Evolutionary conservation across 2,329 filamentous ascomycete species (phyloP).

Genomic region (Blastomyces silverae): DNA sequence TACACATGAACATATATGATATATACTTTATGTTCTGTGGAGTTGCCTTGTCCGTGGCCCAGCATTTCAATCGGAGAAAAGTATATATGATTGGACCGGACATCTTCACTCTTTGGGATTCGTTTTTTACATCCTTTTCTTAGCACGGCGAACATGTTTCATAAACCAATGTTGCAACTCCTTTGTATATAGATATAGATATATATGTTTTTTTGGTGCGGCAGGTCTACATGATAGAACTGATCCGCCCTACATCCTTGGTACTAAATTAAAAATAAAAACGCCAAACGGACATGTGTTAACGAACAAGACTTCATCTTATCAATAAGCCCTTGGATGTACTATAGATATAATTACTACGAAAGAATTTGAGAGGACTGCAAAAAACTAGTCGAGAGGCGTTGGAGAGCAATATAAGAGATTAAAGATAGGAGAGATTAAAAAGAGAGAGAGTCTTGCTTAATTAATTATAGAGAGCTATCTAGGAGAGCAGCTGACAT

Average conservation of each 20-base stretch:
- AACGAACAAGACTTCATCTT: background rate
- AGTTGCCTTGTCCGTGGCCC: background rate
- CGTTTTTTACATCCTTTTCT: background rate
- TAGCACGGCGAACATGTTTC: background rate
- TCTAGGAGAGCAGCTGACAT: too few species aligned
- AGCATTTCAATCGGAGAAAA: background rate
- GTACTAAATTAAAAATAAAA: too few species aligned
- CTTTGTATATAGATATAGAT: background rate
- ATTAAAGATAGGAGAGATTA: background rate
- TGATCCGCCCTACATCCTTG: background rate
- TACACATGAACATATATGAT: background rate
- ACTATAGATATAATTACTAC: background rate
- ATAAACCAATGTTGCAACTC: background rate
- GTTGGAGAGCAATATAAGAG: too few species aligned
- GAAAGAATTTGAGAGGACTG: background rate
- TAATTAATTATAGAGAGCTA: too few species aligned
- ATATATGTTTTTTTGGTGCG: background rate
- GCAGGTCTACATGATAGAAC: background rate
- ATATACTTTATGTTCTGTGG: background rate
- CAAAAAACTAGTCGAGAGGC: background rate
- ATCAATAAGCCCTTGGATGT: background rate
- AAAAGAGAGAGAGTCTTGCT: background rate
- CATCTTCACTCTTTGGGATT: background rate
- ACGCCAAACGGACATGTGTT: background rate
- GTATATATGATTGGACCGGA: background rate